Conservation (phyloP, 2,329 filamentous ascomycete species). For the Paecilomyces variotii region DNA sequence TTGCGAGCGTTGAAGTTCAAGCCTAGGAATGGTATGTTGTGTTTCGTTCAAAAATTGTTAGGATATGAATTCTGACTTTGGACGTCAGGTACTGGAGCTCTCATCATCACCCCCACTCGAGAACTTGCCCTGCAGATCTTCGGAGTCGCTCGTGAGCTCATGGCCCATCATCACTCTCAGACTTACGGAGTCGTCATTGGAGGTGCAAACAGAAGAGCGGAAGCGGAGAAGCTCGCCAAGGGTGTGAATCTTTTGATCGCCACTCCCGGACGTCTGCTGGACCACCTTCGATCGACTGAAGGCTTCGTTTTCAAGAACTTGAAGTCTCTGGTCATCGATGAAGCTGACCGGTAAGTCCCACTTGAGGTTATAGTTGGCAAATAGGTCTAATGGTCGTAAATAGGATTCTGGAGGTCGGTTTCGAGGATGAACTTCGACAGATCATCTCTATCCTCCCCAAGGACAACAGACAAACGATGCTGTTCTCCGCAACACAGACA, state of each 20-base stretch:
- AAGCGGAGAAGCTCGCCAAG: conserved; percentile 88
- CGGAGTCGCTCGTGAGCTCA: conserved; percentile 84
- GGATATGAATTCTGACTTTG: conserved; percentile 5
- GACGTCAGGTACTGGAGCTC: conserved; percentile 64
- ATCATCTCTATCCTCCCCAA: conserved; percentile 91
- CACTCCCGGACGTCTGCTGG: conserved; percentile 83
- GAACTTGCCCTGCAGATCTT: conserved; percentile 96
- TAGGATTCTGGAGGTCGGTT: conserved; percentile 82
- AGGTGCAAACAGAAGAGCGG: conserved; percentile 80
- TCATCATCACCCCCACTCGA: conserved; percentile 86
- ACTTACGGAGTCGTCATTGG: conserved; percentile 96
- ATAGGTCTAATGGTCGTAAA: not conserved
- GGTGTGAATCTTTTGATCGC: conserved; percentile 93
- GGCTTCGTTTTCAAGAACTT: conserved; percentile 89
- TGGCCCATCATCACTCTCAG: conserved; percentile 77
- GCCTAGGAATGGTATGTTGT: conserved; percentile 63
- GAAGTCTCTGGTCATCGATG: conserved; percentile 87
- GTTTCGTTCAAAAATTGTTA: not conserved
- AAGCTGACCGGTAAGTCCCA: conserved; percentile 62
- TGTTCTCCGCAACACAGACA: conserved; percentile 98
- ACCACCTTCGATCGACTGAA: conserved; percentile 88
- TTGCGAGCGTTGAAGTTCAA: conserved; percentile 85
- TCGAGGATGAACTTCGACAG: conserved; percentile 96
- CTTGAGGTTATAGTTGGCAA: not conserved
- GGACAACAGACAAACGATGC: conserved; percentile 83